Evolutionary conservation across 169 alveolate genomes (phyloP).

Genomic region (Cryptosporidium parvum): DNA sequence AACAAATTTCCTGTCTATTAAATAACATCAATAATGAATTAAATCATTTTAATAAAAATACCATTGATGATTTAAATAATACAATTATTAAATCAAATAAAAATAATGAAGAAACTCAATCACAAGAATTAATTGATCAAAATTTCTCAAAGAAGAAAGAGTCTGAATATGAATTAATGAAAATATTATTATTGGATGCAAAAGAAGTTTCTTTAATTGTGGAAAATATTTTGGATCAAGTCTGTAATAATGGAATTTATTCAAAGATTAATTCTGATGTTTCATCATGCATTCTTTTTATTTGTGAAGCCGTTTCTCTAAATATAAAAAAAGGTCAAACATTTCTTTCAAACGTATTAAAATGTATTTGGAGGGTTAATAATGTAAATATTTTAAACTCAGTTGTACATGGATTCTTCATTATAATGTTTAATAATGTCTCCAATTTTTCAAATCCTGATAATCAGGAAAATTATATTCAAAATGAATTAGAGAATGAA

Average conservation of each 20-base stretch:
- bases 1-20: constrained; percentile 13
- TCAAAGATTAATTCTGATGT: constrained; percentile 66
- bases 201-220: constrained; percentile 52
- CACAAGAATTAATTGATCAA: neutral
- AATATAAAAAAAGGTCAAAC: constrained; percentile 32
- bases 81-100: constrained; percentile 28
- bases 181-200: constrained; percentile 47
- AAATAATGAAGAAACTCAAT: neutral
- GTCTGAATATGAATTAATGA: constrained; percentile 48
- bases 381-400: constrained; percentile 34
- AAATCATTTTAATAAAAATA: neutral
- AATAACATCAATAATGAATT: constrained; percentile 11
- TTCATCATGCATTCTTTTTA: constrained; percentile 47
- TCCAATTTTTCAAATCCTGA: constrained; percentile 8
- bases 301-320: constrained; percentile 46
- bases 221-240: constrained; percentile 20
- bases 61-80: constrained; percentile 15
- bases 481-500: constrained; percentile 11
- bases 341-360: constrained; percentile 19
- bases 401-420: constrained; percentile 56
- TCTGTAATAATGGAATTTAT: constrained; percentile 32
- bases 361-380: constrained; percentile 57
- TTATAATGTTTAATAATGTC: constrained; percentile 19
- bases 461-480: constrained; percentile 2
- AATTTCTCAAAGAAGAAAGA: constrained; percentile 1